Percentiles rank a stretch among this genome's conserved stretches.
phyloP scores from a whole-genome alignment of 441 rosid genomes.

The Gossypium laxum region DNA sequence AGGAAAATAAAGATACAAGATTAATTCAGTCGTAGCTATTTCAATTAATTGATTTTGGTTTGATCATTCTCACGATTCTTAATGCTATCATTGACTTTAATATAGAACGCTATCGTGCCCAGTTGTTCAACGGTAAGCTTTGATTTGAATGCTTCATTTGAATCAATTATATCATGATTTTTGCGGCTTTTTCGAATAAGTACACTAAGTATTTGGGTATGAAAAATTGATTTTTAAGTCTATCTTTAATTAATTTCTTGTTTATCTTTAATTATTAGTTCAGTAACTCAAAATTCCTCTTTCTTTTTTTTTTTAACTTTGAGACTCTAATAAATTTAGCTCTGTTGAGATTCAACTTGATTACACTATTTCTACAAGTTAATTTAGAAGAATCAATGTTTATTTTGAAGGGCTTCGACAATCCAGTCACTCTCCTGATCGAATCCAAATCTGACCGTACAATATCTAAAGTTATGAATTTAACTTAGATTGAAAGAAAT shows the following conservation, averaged over 20 bases:
- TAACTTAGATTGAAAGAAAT: no score
- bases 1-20: no score
- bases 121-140: background rate
- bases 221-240: background rate
- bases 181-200: background rate
- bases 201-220: background rate
- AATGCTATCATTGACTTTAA: no score
- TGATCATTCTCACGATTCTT: no score
- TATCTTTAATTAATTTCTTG: background rate
- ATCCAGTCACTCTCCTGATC: no score
- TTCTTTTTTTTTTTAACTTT: background rate
- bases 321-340: background rate
- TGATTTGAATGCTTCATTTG: background rate
- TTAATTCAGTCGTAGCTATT: no score
- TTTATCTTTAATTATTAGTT: background rate
- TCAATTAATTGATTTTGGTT: no score
- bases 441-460: no score
- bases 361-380: background rate
- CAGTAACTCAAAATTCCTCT: background rate
- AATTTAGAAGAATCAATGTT: background rate
- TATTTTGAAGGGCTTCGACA: background rate
- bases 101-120: background rate
- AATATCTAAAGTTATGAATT: no score
- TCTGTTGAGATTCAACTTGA: background rate
- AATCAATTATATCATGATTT: background rate